These are phyloP conservation scores for Groenewaldozyma sp. DNA, from an alignment of 1,139 yeast species.

Conservation along the genomic window DNA sequence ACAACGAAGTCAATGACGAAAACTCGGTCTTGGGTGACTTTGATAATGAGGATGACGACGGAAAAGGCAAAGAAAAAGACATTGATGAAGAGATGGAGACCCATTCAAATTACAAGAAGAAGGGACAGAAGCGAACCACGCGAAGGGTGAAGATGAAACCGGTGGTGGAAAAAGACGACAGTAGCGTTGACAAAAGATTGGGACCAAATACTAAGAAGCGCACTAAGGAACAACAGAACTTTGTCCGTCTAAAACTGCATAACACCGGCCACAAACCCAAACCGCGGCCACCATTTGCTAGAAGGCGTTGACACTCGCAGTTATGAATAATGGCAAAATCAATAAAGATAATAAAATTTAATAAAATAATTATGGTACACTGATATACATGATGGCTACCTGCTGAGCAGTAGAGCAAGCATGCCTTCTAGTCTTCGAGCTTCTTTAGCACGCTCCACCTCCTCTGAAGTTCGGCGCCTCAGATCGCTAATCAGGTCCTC, in stretches of 20 bases:
- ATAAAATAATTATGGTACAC: background rate
- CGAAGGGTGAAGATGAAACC: slow-evolving; percentile 52
- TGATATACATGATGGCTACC: background rate
- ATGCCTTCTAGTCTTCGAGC: slow-evolving; percentile 89
- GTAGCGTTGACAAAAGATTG: slow-evolving; percentile 2
- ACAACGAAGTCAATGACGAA: slow-evolving; percentile 9
- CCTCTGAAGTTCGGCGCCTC: slow-evolving; percentile 47
- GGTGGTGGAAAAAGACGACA: slow-evolving; percentile 18
- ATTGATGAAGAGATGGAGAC: slow-evolving; percentile 3
- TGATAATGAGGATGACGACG: slow-evolving; percentile 9
- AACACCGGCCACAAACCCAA: slow-evolving; percentile 21
- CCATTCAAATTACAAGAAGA: slow-evolving; percentile 24
- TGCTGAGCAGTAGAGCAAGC: slow-evolving; percentile 60
- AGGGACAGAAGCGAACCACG: slow-evolving; percentile 54
- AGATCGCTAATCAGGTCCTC: slow-evolving; percentile 61
- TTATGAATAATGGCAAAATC: background rate
- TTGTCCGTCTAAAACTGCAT: slow-evolving; percentile 17
- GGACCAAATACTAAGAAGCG: slow-evolving; percentile 2
- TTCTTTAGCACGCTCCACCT: slow-evolving; percentile 72
- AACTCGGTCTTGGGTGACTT: slow-evolving; percentile 7
- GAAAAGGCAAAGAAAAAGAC: slow-evolving; percentile 8
- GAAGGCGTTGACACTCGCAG: slow-evolving; percentile 4
- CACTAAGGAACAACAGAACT: slow-evolving; percentile 17
- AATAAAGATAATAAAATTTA: background rate
- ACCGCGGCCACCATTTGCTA: slow-evolving; percentile 10